These are phyloP conservation scores for Apiotrichum montevideense DNA, from an alignment of 1,284 basidiomycete genomes.

Conservation along the genomic window DNA sequence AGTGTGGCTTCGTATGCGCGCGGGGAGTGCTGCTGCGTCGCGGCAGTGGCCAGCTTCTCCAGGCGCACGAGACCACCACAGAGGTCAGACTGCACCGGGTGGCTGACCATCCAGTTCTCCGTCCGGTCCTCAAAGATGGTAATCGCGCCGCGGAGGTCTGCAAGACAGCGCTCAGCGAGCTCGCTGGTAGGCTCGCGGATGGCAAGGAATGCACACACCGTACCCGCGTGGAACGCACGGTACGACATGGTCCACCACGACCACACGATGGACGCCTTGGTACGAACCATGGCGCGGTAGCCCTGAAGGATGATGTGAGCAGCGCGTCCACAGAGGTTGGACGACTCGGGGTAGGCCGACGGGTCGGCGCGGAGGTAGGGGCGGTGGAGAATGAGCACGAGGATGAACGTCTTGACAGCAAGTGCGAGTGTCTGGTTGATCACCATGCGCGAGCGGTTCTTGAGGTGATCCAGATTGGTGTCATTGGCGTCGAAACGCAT, in stretches of 20 bases:
- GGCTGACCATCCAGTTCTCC: conserved; percentile 36
- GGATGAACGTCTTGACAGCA: conserved; percentile 44
- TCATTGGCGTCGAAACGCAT: conserved; percentile 40
- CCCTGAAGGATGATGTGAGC: conserved; percentile 40
- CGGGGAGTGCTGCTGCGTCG: conserved; percentile 15
- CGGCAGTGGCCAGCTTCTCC: conserved; percentile 35
- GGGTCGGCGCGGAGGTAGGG: conserved; percentile 46
- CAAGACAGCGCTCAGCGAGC: conserved; percentile 36
- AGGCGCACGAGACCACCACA: conserved; percentile 41
- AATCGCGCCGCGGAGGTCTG: conserved; percentile 38
- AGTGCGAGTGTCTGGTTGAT: conserved; percentile 43
- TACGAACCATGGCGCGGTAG: conserved; percentile 34
- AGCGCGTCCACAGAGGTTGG: conserved; percentile 36
- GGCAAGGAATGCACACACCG: conserved; percentile 45
- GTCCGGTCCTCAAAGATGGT: conserved; percentile 39
- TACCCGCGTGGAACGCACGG: conserved; percentile 45
- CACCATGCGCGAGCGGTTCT: conserved; percentile 15
- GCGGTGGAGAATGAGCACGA: conserved; percentile 44
- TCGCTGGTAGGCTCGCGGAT: conserved; percentile 41
- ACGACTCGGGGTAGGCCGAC: conserved; percentile 42
- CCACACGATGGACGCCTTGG: conserved; percentile 41
- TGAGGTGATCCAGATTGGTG: conserved; percentile 25
- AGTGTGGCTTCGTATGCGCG: background rate
- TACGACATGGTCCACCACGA: conserved; percentile 45
- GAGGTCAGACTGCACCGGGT: conserved; percentile 45